These are phyloP conservation scores for Suhomyces prunicola DNA, from an alignment of 805 yeast genomes.

Conservation along the genomic window DNA sequence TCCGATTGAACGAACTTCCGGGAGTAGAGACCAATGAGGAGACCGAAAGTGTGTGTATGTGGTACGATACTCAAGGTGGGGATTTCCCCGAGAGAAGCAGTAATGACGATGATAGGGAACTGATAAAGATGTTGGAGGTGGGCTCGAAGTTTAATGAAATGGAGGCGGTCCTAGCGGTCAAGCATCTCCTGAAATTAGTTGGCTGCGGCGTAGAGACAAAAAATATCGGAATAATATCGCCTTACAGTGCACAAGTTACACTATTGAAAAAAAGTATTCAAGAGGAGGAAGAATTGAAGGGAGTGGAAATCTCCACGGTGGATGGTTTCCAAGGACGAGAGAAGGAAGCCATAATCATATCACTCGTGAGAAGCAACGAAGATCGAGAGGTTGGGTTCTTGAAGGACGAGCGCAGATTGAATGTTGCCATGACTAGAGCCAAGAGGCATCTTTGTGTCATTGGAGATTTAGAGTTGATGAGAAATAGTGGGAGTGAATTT, in stretches of 20 bases:
- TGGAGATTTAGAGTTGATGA: slow-evolving; percentile 79
- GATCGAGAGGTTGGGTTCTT: slow-evolving; percentile 75
- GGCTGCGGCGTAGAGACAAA: slow-evolving; percentile 49
- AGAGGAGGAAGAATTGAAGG: slow-evolving; percentile 24
- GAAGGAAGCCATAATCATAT: slow-evolving; percentile 77
- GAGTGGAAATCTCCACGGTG: slow-evolving; percentile 79
- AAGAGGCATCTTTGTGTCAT: slow-evolving; percentile 79
- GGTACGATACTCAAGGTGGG: slow-evolving; percentile 95
- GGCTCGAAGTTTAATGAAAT: slow-evolving; percentile 74
- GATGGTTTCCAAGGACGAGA: slow-evolving; percentile 98
- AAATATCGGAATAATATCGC: slow-evolving; percentile 82
- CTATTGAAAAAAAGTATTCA: slow-evolving; percentile 48
- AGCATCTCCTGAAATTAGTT: slow-evolving; percentile 54
- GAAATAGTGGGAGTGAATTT: slow-evolving; percentile 41
- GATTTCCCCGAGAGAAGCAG: slow-evolving; percentile 61
- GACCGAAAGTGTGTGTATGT: slow-evolving; percentile 54
- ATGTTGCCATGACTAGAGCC: slow-evolving; percentile 92
- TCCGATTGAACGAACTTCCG: slow-evolving; percentile 51
- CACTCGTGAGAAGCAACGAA: slow-evolving; percentile 80
- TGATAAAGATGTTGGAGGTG: slow-evolving; percentile 5
- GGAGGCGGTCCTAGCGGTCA: slow-evolving; percentile 61
- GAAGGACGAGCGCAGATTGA: slow-evolving; percentile 72
- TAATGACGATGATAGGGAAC: slow-evolving; percentile 22
- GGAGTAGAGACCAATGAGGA: slow-evolving; percentile 48
- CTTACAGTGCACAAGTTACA: slow-evolving; percentile 85